Conservation (phyloP, 345 rosid species). For the Syzygium oleosum region DNA sequence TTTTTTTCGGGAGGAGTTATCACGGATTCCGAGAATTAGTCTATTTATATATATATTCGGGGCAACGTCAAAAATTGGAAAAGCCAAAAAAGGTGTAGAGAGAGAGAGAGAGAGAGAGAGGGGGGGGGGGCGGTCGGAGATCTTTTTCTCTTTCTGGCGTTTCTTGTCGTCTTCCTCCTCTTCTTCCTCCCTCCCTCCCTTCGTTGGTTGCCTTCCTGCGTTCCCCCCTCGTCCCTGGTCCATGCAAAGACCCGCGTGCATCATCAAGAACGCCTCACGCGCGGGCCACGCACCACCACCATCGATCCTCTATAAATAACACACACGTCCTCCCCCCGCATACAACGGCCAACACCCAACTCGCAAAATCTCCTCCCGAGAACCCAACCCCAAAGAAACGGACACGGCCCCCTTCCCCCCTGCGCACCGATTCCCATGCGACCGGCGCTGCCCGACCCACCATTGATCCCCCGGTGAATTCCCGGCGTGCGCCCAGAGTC, state of each 20-base stretch:
- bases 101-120: too few species aligned
- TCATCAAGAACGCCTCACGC: neutral
- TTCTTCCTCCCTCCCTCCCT: neutral
- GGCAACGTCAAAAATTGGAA: neutral
- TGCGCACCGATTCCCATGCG: neutral
- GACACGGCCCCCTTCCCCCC: too few species aligned
- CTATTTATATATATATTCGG: neutral
- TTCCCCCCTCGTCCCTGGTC: neutral
- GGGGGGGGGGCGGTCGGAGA: neutral
- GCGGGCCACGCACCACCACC: too few species aligned
- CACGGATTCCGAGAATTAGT: neutral
- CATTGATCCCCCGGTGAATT: neutral
- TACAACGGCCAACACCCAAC: too few species aligned
- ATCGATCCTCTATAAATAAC: too few species aligned
- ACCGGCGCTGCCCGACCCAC: neutral
- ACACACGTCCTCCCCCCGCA: too few species aligned
- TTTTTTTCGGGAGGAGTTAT: neutral
- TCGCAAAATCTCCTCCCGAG: neutral
- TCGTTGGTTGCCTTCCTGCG: neutral
- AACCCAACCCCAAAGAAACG: too few species aligned
- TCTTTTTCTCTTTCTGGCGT: neutral
- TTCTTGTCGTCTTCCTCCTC: neutral
- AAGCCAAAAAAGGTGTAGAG: neutral
- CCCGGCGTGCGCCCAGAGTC: neutral
- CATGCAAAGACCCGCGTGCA: neutral